Evolutionary conservation across 805 yeast species (phyloP).

Genomic region (Pichia manshurica): DNA sequence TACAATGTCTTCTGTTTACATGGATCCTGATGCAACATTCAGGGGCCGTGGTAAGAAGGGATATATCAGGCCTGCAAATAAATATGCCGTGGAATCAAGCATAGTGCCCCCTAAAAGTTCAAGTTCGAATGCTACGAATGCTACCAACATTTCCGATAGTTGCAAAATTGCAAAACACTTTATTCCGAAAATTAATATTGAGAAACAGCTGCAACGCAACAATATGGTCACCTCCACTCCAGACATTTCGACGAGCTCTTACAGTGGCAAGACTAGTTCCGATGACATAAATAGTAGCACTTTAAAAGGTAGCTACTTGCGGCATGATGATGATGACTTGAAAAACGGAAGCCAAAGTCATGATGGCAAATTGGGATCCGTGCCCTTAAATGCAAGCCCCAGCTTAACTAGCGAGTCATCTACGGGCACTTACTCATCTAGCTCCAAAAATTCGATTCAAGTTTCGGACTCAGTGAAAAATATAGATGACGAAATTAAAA

Average conservation of each 20-base stretch:
- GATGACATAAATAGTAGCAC: not conserved
- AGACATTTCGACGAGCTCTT: not conserved
- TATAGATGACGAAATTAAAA: conserved; percentile 11
- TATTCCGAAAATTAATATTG: not conserved
- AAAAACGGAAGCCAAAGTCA: no score
- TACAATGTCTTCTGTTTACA: conserved; percentile 10
- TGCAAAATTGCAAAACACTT: not conserved
- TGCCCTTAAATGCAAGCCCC: no score
- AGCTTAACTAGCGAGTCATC: not conserved
- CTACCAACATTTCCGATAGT: not conserved
- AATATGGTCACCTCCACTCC: not conserved
- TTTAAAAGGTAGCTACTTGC: not conserved
- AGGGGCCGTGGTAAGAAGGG: conserved; percentile 14
- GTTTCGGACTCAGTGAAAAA: conserved; percentile 6
- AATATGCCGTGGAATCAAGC: conserved; percentile 13
- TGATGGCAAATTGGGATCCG: no score
- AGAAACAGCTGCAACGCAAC: not conserved
- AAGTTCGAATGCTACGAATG: not conserved
- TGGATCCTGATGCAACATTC: not conserved
- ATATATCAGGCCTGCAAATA: conserved; percentile 10
- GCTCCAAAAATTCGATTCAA: not conserved
- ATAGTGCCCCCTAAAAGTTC: not conserved
- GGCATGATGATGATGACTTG: no score
- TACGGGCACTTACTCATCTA: not conserved
- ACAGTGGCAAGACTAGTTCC: not conserved